phyloP scores from a whole-genome alignment of 192 early-diverging fungal genomes.

The Geranomyces variabilis region DNA sequence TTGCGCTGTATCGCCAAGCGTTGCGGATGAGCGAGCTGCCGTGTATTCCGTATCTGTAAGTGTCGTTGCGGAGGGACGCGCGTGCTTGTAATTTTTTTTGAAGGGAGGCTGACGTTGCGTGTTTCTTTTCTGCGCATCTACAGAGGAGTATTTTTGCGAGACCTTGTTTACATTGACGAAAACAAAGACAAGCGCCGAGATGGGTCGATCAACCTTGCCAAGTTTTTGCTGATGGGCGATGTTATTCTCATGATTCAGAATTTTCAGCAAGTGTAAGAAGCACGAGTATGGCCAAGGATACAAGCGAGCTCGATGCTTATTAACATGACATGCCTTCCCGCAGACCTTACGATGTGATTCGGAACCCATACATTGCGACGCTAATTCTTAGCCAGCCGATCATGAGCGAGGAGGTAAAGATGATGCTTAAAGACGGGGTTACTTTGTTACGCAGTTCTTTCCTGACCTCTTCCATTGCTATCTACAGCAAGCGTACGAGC shows the following conservation, averaged over 20 bases:
- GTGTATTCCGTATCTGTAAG: conserved; percentile 77
- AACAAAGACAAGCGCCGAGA: conserved; percentile 67
- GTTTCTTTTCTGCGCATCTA: conserved; percentile 1
- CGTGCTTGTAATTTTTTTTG: background rate
- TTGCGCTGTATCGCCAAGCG: conserved; percentile 66
- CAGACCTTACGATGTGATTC: conserved; percentile 36
- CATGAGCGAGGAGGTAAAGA: conserved; percentile 40
- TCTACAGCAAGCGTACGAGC: conserved; percentile 39
- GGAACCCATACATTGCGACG: conserved; percentile 34
- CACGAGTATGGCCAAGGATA: too few relatives aligned
- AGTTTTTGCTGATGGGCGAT: conserved; percentile 72
- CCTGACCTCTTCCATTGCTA: background rate
- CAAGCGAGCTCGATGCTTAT: too few relatives aligned
- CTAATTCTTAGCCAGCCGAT: conserved; percentile 44
- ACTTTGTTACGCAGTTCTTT: conserved; percentile 15
- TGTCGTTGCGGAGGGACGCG: background rate
- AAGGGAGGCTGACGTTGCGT: background rate
- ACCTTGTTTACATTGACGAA: conserved; percentile 74
- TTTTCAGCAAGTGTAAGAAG: conserved; percentile 51
- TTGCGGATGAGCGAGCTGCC: conserved; percentile 60
- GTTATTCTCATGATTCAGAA: conserved; percentile 61
- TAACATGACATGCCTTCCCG: too few relatives aligned
- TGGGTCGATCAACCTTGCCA: conserved; percentile 72
- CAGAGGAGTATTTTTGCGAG: conserved; percentile 71
- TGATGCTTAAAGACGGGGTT: background rate